A percentile compares a stretch with the other conserved stretches of the same genome.
phyloP scores from a whole-genome alignment of 305 asterid genomes.

The Withania somnifera region DNA sequence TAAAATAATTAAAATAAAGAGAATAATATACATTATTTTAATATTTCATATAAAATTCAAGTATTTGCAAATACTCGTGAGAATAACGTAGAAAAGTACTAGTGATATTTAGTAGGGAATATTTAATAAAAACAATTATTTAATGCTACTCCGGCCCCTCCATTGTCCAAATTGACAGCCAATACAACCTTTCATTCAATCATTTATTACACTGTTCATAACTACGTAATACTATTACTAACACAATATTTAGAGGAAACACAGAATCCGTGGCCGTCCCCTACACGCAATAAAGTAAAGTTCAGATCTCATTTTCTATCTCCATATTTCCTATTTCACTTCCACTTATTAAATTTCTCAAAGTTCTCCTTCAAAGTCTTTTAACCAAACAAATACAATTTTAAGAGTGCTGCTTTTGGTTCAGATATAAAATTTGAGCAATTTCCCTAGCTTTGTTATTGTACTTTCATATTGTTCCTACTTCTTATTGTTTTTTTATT shows the following conservation, averaged over 20 bases:
- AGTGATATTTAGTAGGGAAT: background rate
- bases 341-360: background rate
- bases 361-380: background rate
- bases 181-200: background rate
- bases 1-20: too few relatives aligned
- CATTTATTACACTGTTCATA: background rate
- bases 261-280: conserved; percentile 8
- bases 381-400: background rate
- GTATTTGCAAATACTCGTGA: too few relatives aligned
- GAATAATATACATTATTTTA: too few relatives aligned
- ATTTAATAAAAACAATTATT: background rate
- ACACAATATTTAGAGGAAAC: background rate
- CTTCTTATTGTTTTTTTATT: too few relatives aligned
- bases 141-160: background rate
- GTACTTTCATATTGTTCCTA: too few relatives aligned
- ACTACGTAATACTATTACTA: background rate
- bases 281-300: background rate
- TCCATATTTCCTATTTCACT: background rate
- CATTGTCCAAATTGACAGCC: background rate
- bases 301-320: conserved; percentile 15
- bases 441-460: too few relatives aligned
- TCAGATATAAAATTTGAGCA: background rate
- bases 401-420: background rate
- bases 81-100: too few relatives aligned
- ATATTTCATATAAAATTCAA: too few relatives aligned